Evolutionary conservation across 305 asterid species (phyloP).

Genomic region (Ruellia speciosa): DNA sequence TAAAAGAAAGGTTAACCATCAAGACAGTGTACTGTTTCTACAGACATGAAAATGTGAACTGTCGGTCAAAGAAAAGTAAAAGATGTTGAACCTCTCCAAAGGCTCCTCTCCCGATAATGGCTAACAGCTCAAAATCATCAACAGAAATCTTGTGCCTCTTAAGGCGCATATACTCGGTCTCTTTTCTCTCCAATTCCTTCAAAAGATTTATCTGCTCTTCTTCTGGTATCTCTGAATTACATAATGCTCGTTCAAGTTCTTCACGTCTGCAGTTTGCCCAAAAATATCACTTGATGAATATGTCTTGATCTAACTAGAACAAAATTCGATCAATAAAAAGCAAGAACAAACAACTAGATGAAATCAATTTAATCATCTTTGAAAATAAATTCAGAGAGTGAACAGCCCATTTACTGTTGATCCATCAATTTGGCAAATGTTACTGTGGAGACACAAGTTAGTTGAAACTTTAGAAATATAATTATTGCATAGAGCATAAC

Average conservation of each 20-base stretch:
- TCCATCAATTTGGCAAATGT: neutral
- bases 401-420: neutral
- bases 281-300: slow-evolving; percentile 7
- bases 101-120: slow-evolving; percentile 78
- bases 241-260: slow-evolving; percentile 47
- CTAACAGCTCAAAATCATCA: slow-evolving; percentile 62
- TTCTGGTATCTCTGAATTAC: slow-evolving; percentile 43
- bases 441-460: too few species aligned
- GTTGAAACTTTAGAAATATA: too few species aligned
- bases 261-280: slow-evolving; percentile 46
- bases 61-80: neutral
- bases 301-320: neutral
- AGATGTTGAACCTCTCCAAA: slow-evolving; percentile 63
- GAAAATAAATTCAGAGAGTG: neutral
- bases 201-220: slow-evolving; percentile 56
- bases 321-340: neutral
- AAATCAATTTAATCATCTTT: neutral
- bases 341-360: neutral
- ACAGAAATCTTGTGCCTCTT: slow-evolving; percentile 68
- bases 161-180: slow-evolving; percentile 69
- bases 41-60: slow-evolving; percentile 8
- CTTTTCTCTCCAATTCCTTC: slow-evolving; percentile 63
- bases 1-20: neutral
- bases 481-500: too few species aligned
- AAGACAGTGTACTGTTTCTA: neutral